Conservation (phyloP, 2,329 filamentous ascomycete species). For the Cytospora schulzeri region DNA sequence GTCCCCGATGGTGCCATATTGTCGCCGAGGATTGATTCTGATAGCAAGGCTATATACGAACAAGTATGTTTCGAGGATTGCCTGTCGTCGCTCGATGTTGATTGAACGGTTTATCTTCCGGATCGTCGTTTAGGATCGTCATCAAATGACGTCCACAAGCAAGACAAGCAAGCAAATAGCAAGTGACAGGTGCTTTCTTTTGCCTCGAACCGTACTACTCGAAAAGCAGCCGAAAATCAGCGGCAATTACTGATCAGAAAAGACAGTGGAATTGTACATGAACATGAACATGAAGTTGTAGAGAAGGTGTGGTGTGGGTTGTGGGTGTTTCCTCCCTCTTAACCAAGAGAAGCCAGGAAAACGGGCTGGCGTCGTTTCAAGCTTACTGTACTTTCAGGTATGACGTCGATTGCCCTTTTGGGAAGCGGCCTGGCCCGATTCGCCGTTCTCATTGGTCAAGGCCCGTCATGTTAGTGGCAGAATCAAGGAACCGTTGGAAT, state of each 20-base stretch:
- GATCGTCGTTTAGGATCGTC: background rate
- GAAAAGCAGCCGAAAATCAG: too few species aligned
- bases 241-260: background rate
- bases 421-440: background rate
- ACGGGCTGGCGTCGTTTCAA: constrained; percentile 11
- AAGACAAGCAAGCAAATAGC: background rate
- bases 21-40: background rate
- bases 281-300: background rate
- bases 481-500: background rate
- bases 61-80: background rate
- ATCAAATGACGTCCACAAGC: background rate
- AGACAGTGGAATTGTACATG: background rate
- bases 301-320: background rate
- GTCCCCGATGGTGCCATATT: constrained; percentile 16
- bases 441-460: background rate
- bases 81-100: background rate
- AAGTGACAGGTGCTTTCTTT: background rate
- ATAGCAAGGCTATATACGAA: background rate
- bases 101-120: too few species aligned
- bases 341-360: background rate
- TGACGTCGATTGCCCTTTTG: constrained; percentile 21
- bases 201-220: background rate
- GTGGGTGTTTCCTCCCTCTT: background rate
- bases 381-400: constrained; percentile 1
- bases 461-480: background rate